Evolutionary conservation across 2,329 filamentous ascomycete species (phyloP), one percentile per base, ranked within the genome.

Genomic region (Xylaria sp.): DNA sequence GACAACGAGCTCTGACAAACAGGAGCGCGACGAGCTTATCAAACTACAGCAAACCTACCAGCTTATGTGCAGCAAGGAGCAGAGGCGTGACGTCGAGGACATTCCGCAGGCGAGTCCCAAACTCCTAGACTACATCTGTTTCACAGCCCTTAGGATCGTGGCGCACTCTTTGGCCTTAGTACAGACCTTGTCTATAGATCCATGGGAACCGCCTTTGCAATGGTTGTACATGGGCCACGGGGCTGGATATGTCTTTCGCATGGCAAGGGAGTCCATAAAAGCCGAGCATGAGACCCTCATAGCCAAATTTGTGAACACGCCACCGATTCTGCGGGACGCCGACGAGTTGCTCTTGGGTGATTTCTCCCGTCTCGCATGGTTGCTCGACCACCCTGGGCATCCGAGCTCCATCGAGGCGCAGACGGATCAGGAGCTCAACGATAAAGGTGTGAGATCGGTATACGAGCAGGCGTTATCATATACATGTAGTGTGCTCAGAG

Each of bases 201-300:
- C 75, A 2, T 78, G 77, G 77, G 72, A 77, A 63, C 76, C 77
- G 33, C 77, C 76, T 15, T 50, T 74, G n/a, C 75, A 78, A 59
- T 78, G 74, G 74, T 61, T 77, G 43, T 70, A 73, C 37, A 74
- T 77, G 71, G 75, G 75, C 3, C 72, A 71, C 11, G 76, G 76
- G 17, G 75, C 75, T 1, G 74, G 74, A 0, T 64, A 71, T 57
- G 72, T 78, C 49, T 72, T 78, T 54, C 64, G 60, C 3, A 73
- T 70, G 43, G 75, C 73, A 15, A 63, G 64, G 23, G 63, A 67
- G 12, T 60, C 71, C n/a, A 52, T 69, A 14, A 45, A 61, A n/a
- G 40, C 60, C 15, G 62, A 67, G 25, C 61, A 52, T 21, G 46
- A 69, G 25, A 66, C 64, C 57, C 65, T 68, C 51, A 75, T 77